A percentile compares a stretch with the other conserved stretches of the same genome.
phyloP scores from a whole-genome alignment of 768 basidiomycete species.

The Mycena sanguinolenta region DNA sequence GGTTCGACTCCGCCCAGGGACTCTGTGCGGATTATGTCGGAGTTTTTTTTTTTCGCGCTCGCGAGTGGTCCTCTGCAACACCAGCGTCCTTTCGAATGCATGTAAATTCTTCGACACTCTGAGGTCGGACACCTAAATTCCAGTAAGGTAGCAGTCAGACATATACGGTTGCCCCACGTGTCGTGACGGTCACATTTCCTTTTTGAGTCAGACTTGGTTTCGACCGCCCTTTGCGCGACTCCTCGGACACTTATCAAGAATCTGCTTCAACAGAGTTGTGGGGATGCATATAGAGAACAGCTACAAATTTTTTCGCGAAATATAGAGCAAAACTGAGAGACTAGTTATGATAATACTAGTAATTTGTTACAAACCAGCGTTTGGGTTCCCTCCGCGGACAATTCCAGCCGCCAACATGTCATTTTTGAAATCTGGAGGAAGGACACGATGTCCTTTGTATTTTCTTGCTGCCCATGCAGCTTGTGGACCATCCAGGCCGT shows the following conservation, averaged over 20 bases:
- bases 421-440: too few relatives aligned
- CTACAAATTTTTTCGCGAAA: not conserved
- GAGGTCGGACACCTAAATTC: too few relatives aligned
- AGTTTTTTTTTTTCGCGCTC: too few relatives aligned
- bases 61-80: too few relatives aligned
- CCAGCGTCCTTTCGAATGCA: too few relatives aligned
- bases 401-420: conserved; percentile 6
- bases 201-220: too few relatives aligned
- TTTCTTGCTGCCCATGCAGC: not conserved
- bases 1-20: too few relatives aligned
- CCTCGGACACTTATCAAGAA: not conserved
- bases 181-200: too few relatives aligned
- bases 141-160: too few relatives aligned
- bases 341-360: not conserved
- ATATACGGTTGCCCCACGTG: too few relatives aligned
- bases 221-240: not conserved
- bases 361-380: conserved; percentile 1
- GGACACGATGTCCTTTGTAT: conserved; percentile 21
- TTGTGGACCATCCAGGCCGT: conserved; percentile 15
- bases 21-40: too few relatives aligned
- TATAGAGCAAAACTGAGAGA: not conserved
- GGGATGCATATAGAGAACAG: not conserved
- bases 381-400: not conserved
- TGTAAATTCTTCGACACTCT: too few relatives aligned
- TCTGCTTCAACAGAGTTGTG: not conserved